Evolutionary conservation across 306 rosid genomes (phyloP).

Genomic region (Pueraria montana): DNA sequence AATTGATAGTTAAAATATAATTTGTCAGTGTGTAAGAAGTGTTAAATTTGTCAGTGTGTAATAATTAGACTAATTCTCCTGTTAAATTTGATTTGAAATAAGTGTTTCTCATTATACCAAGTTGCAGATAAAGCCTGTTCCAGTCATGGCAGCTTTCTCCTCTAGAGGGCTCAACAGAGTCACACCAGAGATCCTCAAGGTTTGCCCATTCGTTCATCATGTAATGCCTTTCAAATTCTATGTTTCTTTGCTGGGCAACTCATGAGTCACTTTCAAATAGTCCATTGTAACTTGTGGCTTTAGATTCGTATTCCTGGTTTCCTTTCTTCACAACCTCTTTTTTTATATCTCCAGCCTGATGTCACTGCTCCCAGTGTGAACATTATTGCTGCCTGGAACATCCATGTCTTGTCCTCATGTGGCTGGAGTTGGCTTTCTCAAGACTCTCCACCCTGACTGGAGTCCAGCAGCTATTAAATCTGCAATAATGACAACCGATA

Average conservation of each 20-base stretch:
- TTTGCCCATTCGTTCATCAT: not conserved
- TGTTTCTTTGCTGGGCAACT: not conserved
- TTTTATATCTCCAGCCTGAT: conserved; percentile 66
- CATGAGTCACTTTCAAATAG: not conserved
- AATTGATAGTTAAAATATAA: too few species aligned
- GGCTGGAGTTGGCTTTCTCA: conserved; percentile 79
- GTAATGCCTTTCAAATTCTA: too few species aligned
- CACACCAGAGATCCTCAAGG: conserved; percentile 62
- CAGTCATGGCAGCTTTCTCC: conserved; percentile 75
- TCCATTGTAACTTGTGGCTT: not conserved
- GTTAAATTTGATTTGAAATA: too few species aligned
- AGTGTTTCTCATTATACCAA: too few species aligned
- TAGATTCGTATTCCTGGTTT: too few species aligned
- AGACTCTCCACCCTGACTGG: too few species aligned
- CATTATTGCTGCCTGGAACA: conserved; percentile 83
- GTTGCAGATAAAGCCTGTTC: conserved; percentile 62
- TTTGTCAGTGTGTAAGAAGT: too few species aligned
- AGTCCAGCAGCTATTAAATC: too few species aligned
- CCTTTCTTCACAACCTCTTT: not conserved
- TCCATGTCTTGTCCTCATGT: conserved; percentile 92
- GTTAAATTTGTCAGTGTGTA: too few species aligned
- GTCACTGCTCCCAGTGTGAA: conserved; percentile 81
- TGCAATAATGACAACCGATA: conserved; percentile 77
- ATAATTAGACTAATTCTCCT: too few species aligned
- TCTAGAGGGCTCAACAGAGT: conserved; percentile 62